A percentile compares a stretch with the other conserved stretches of the same genome.
Conservation (phyloP, 73 alveolate species). For the Paramecium sexaurelia region DNA sequence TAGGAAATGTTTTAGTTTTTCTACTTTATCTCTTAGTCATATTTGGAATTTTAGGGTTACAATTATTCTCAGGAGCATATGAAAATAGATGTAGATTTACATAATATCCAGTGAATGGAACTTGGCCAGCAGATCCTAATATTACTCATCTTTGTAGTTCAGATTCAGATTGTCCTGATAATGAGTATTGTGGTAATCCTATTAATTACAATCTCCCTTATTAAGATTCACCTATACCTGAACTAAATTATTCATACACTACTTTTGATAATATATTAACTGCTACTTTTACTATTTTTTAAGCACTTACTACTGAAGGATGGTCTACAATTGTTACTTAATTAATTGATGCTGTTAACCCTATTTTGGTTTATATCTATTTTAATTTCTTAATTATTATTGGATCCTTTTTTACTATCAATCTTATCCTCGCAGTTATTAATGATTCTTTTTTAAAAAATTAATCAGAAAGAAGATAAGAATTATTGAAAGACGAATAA, state of each 20-base stretch:
- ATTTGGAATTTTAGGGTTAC: slow-evolving; percentile 80
- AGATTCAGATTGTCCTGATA: slow-evolving; percentile 69
- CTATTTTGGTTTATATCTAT: slow-evolving; percentile 53
- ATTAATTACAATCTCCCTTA: slow-evolving; percentile 43
- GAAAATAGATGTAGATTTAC: slow-evolving; percentile 72
- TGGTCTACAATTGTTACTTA: slow-evolving; percentile 3
- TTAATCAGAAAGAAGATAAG: slow-evolving; percentile 10
- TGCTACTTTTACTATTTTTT: slow-evolving; percentile 74
- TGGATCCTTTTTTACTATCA: slow-evolving; percentile 66
- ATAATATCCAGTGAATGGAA: slow-evolving; percentile 55
- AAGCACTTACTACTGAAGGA: slow-evolving; percentile 76
- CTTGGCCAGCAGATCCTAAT: slow-evolving; percentile 70
- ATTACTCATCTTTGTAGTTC: slow-evolving; percentile 63
- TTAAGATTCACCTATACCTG: slow-evolving; percentile 55
- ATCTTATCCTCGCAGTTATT: slow-evolving; percentile 63
- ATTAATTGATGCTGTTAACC: slow-evolving; percentile 22
- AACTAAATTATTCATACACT: slow-evolving; percentile 51
- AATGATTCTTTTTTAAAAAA: slow-evolving; percentile 29
- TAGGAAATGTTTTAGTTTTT: slow-evolving; percentile 73
- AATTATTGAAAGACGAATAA: slow-evolving; percentile 10
- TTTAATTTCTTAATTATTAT: slow-evolving; percentile 32
- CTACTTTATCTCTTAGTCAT: slow-evolving; percentile 71
- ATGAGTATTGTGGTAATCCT: slow-evolving; percentile 71
- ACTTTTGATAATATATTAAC: slow-evolving; percentile 71
- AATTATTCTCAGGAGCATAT: slow-evolving; percentile 75